These are phyloP conservation scores for Fusarium anguioides DNA, from an alignment of 2,329 filamentous ascomycete species.

Conservation along the genomic window DNA sequence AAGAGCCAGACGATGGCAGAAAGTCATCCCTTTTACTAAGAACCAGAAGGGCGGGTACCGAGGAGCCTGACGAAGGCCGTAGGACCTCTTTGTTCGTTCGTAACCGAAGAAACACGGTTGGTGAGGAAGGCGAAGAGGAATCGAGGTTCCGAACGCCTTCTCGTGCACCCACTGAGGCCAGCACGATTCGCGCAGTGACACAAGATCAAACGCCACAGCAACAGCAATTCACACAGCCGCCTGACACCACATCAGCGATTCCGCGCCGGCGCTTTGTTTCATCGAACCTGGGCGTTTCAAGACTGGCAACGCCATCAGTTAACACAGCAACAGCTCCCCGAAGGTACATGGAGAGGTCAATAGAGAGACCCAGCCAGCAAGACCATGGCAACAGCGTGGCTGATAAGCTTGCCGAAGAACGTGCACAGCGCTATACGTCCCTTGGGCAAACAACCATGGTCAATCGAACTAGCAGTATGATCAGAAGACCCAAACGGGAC, in stretches of 20 bases:
- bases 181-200: slow-evolving; percentile 49
- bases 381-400: slow-evolving; percentile 50
- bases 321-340: slow-evolving; percentile 55
- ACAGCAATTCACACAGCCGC: slow-evolving; percentile 34
- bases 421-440: slow-evolving; percentile 55
- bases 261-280: slow-evolving; percentile 65
- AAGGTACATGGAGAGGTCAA: slow-evolving; percentile 61
- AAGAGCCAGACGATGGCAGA: slow-evolving; percentile 60
- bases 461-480: slow-evolving; percentile 60
- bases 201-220: slow-evolving; percentile 43
- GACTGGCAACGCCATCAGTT: slow-evolving; percentile 55
- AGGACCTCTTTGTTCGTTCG: slow-evolving; percentile 58
- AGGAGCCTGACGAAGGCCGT: slow-evolving; percentile 61
- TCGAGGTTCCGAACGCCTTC: slow-evolving; percentile 66
- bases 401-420: slow-evolving; percentile 43
- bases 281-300: slow-evolving; percentile 59
- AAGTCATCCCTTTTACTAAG: slow-evolving; percentile 58
- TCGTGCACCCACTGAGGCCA: slow-evolving; percentile 67
- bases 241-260: slow-evolving; percentile 49
- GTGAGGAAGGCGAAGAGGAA: slow-evolving; percentile 61
- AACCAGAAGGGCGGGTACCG: slow-evolving; percentile 59
- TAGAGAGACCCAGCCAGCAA: slow-evolving; percentile 40
- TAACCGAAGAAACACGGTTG: slow-evolving; percentile 58
- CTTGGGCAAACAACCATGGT: slow-evolving; percentile 56
- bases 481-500: slow-evolving; percentile 56